Evolutionary conservation across 2,329 filamentous ascomycete species (phyloP).

Genomic region (Bipolaris gigantea): DNA sequence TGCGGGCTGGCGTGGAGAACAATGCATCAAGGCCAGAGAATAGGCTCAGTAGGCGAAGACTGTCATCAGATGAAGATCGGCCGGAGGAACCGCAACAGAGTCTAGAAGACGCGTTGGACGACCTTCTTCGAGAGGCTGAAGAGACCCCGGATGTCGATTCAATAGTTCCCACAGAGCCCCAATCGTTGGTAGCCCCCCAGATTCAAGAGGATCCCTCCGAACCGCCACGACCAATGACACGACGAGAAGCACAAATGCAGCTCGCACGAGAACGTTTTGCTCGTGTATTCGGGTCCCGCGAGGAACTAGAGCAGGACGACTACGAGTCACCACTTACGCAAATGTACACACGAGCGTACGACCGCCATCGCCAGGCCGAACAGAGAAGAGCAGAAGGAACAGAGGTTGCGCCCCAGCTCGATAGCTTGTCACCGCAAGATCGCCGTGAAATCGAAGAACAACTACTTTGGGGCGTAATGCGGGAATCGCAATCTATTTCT

Average conservation of each 20-base stretch:
- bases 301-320: slow-evolving; percentile 52
- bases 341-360: slow-evolving; percentile 51
- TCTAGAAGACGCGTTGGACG: slow-evolving; percentile 42
- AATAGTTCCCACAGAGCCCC: neutral
- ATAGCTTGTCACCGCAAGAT: slow-evolving; percentile 28
- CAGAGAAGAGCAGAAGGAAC: slow-evolving; percentile 31
- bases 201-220: slow-evolving; percentile 7
- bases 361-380: slow-evolving; percentile 50
- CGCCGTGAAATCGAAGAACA: slow-evolving; percentile 38
- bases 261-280: slow-evolving; percentile 33
- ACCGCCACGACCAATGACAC: slow-evolving; percentile 18
- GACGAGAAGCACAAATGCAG: slow-evolving; percentile 23
- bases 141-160: slow-evolving; percentile 23
- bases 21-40: slow-evolving; percentile 37
- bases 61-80: slow-evolving; percentile 30
- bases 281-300: slow-evolving; percentile 51
- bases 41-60: slow-evolving; percentile 24
- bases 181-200: slow-evolving; percentile 2
- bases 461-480: slow-evolving; percentile 38
- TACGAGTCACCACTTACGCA: slow-evolving; percentile 53
- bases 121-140: slow-evolving; percentile 31
- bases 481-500: slow-evolving; percentile 24
- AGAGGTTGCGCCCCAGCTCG: slow-evolving; percentile 22
- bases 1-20: slow-evolving; percentile 40
- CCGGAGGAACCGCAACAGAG: slow-evolving; percentile 31